A percentile compares a stretch with the other conserved stretches of the same genome.
Conservation (phyloP, 75 land plant species). For the Picea sitchensis region DNA sequence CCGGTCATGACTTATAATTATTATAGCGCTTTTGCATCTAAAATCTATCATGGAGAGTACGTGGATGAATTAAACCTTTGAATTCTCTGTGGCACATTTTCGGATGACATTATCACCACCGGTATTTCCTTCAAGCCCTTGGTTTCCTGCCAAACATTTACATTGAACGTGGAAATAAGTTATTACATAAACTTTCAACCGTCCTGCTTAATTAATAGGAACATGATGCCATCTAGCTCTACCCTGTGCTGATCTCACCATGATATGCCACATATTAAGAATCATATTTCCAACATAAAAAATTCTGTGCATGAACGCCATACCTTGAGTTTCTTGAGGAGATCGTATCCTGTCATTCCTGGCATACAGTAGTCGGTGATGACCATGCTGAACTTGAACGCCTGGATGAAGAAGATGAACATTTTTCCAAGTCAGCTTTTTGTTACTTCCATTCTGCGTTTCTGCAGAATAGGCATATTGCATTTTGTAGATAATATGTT, state of each 20-base stretch:
- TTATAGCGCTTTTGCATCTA: too few relatives aligned
- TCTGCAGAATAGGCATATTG: too few relatives aligned
- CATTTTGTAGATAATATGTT: too few relatives aligned
- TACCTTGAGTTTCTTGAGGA: conserved; percentile 42
- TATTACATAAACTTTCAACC: not conserved
- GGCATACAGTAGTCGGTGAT: conserved; percentile 49
- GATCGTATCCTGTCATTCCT: conserved; percentile 40
- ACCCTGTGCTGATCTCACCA: not conserved
- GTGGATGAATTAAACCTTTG: conserved; percentile 28
- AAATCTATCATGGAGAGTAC: too few relatives aligned
- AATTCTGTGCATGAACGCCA: too few relatives aligned
- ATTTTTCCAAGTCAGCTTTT: not conserved
- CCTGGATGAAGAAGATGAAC: conserved; percentile 16
- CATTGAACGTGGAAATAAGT: too few relatives aligned
- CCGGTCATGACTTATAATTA: too few relatives aligned
- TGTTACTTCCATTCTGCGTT: not conserved
- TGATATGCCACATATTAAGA: too few relatives aligned
- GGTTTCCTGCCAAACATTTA: conserved; percentile 23
- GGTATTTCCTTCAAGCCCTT: conserved; percentile 54
- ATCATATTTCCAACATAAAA: too few relatives aligned
- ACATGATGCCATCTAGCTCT: not conserved
- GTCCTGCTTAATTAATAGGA: too few relatives aligned
- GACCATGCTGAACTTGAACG: conserved; percentile 20
- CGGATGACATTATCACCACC: conserved; percentile 81
- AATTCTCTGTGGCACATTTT: conserved; percentile 54